Conservation (phyloP, 139 green algal genomes). For the Yamagishiella unicocca region DNA sequence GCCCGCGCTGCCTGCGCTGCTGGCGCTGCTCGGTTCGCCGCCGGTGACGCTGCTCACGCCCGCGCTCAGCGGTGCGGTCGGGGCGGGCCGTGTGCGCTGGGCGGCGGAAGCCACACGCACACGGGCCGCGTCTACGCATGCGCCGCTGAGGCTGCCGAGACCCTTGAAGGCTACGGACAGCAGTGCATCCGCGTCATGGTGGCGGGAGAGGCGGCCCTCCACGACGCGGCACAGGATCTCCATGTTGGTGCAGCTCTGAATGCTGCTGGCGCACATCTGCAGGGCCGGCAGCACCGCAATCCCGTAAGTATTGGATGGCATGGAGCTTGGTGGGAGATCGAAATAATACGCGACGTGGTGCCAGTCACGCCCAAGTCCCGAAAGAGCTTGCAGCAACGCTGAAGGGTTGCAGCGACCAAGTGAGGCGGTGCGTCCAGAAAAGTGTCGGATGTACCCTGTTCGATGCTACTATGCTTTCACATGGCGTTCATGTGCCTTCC, state of each 20-base stretch:
- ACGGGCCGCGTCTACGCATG: slow-evolving; percentile 6
- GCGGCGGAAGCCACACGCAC: neutral
- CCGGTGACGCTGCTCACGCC: neutral
- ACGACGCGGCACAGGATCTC: slow-evolving; percentile 25
- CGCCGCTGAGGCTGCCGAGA: slow-evolving; percentile 28
- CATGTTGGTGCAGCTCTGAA: slow-evolving; percentile 42
- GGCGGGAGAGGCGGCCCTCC: slow-evolving; percentile 9
- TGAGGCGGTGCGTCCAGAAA: too few species aligned
- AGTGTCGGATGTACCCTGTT: too few species aligned
- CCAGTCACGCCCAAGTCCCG: too few species aligned
- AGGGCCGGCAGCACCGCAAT: too few species aligned
- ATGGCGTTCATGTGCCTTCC: too few species aligned
- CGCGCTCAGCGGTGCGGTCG: neutral
- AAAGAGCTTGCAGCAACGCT: too few species aligned
- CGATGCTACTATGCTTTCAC: too few species aligned
- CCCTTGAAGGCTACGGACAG: slow-evolving; percentile 47
- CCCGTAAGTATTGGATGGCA: too few species aligned
- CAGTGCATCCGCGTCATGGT: slow-evolving; percentile 21
- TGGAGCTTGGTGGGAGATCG: too few species aligned
- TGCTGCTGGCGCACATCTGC: slow-evolving; percentile 24
- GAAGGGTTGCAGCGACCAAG: too few species aligned
- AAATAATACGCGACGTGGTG: too few species aligned
- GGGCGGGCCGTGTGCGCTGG: neutral
- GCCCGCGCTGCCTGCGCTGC: neutral
- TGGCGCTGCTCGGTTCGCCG: neutral